These are phyloP conservation scores for Boletus fagicola DNA, from an alignment of 768 basidiomycete genomes.

Conservation along the genomic window DNA sequence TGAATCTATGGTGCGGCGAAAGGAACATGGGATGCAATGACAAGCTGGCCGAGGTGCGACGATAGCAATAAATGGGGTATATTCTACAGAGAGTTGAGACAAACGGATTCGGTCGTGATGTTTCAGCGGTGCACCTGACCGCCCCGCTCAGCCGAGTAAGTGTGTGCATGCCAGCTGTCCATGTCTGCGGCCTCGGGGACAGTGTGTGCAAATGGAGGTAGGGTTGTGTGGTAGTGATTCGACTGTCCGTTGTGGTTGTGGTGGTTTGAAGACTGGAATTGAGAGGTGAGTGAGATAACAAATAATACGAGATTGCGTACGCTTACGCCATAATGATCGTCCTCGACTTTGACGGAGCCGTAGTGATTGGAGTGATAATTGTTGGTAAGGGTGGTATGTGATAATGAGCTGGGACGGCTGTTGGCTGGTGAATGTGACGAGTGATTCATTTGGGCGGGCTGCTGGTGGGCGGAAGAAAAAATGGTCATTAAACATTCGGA, in stretches of 20 bases:
- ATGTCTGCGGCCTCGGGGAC: conserved; percentile 41
- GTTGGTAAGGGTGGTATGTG: conserved; percentile 39
- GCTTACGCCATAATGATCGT: conserved; percentile 57
- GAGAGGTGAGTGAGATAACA: not conserved
- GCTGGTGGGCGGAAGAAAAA: conserved; percentile 41
- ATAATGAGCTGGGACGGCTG: conserved; percentile 44
- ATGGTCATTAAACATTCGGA: conserved; percentile 56
- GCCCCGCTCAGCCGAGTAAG: conserved; percentile 63
- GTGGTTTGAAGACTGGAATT: conserved; percentile 31
- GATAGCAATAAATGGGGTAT: conserved; percentile 39
- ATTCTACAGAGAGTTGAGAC: conserved; percentile 24
- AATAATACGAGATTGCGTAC: conserved; percentile 5
- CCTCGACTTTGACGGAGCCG: conserved; percentile 63
- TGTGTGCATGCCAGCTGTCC: conserved; percentile 55
- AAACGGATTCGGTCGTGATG: not conserved
- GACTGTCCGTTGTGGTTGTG: conserved; percentile 35
- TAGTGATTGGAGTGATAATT: conserved; percentile 50
- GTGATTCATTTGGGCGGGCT: conserved; percentile 70
- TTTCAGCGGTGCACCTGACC: conserved; percentile 56
- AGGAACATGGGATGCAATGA: conserved; percentile 14
- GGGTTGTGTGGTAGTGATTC: conserved; percentile 41
- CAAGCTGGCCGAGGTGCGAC: conserved; percentile 20
- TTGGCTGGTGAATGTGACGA: conserved; percentile 49
- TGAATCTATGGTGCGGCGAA: conserved; percentile 28
- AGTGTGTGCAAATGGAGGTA: conserved; percentile 49